Evolutionary conservation across 2,329 filamentous ascomycete genomes (phyloP).

Genomic region (Fusarium papillatum): DNA sequence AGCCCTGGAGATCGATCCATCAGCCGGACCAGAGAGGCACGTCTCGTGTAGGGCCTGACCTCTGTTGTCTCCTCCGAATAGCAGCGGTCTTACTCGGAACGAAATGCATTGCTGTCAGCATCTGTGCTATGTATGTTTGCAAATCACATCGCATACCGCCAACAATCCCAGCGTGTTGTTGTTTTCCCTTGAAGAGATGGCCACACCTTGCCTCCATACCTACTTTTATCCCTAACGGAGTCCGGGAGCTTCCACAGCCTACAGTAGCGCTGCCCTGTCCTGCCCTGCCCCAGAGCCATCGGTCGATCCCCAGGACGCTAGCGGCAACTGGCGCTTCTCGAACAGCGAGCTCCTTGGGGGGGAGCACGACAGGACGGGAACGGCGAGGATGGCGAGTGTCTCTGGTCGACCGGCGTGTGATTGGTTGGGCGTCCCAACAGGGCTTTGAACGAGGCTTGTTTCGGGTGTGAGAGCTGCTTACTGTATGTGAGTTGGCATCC

Average conservation of each 20-base stretch:
- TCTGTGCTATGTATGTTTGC: background rate
- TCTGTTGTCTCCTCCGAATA: background rate
- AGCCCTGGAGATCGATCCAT: background rate
- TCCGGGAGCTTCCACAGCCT: constrained; percentile 27
- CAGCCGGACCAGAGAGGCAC: background rate
- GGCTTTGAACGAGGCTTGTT: constrained; percentile 1
- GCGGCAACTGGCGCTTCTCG: constrained; percentile 12
- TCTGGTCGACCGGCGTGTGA: background rate
- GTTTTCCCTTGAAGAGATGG: background rate
- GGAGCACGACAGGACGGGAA: background rate
- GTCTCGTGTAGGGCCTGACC: background rate
- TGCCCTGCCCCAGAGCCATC: constrained; percentile 5
- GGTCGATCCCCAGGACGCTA: constrained; percentile 29
- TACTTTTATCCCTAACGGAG: constrained; percentile 1
- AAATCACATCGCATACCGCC: background rate
- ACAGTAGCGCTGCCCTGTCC: background rate
- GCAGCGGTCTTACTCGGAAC: background rate
- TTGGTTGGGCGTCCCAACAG: background rate
- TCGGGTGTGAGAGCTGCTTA: background rate
- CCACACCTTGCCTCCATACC: background rate
- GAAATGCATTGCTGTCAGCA: background rate
- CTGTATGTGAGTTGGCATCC: constrained; percentile 7
- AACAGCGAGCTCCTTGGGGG: background rate
- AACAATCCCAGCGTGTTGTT: background rate
- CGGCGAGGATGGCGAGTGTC: background rate